Evolutionary conservation across 495 filamentous ascomycete species (phyloP).

Genomic region (Tuber calosporum): DNA sequence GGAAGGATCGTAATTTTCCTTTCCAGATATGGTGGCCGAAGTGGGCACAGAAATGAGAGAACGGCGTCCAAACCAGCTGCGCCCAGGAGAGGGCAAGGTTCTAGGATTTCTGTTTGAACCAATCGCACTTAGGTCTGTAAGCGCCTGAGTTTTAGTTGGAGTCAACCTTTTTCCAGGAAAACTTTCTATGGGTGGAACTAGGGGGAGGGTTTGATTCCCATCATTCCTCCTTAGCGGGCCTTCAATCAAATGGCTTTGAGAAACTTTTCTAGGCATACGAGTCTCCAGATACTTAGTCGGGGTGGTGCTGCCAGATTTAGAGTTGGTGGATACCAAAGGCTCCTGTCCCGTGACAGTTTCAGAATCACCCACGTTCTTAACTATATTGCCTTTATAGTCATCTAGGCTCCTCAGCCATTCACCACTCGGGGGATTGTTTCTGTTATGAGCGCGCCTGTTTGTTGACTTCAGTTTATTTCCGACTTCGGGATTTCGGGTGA

Average conservation of each 20-base stretch:
- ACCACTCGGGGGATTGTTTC: neutral
- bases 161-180: neutral
- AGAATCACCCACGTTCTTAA: neutral
- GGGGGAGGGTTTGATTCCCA: neutral
- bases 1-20: conserved; percentile 21
- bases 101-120: conserved; percentile 22
- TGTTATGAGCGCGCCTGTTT: neutral
- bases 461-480: neutral
- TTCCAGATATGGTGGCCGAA: neutral
- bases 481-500: neutral
- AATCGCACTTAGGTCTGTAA: conserved; percentile 27
- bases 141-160: neutral
- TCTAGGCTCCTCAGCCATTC: neutral
- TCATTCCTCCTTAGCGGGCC: neutral
- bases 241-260: neutral
- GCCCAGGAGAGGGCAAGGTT: conserved; percentile 7
- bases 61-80: conserved; percentile 25
- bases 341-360: neutral
- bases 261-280: neutral
- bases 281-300: neutral
- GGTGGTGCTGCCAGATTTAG: neutral
- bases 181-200: neutral
- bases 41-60: neutral
- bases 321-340: neutral
- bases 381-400: neutral